Base-by-base conservation (phyloP, 441 rosid species). In the Erodium moschatum region DNA sequence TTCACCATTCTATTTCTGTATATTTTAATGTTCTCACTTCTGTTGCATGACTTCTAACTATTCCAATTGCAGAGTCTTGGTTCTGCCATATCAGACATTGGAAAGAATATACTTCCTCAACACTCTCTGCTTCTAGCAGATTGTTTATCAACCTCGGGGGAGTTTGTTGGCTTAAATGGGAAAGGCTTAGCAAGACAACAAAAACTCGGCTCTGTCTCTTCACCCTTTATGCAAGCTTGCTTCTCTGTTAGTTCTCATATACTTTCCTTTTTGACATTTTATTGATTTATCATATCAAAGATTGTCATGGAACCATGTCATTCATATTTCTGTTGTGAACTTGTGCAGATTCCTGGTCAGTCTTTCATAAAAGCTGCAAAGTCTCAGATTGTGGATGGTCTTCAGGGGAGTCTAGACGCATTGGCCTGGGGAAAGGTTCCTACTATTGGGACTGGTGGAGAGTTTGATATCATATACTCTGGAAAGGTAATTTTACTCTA, bases 201-300 rank as follows among this genome's bases (percentile, higher is more conserved):
- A 72, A 88, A 87, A 63, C 80, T 71, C 24, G 86, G 89, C 54
- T 86, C 89, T 44, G 82, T 82, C 0, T 63, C 82, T 46, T 85
- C 98, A 21, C 94, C 98, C 9, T 89, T 91, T 70, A 80, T 85
- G 82, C 98, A 87, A 86, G 98, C 97, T 1, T 89, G 96, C 84
- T 92, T 96, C 77, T 87, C 96, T 62, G 99, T 92, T 62, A 81
- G 89, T 82, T 73, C 61, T 75, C 35, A 40, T 33, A 20, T 65
- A 21, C 54, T 66, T 68, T 46, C 71, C 5, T 4, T 71, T 71
- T 61, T 54, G 12, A 20, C 21, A 20, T 48, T 63, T 61, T 68
- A 16, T 12, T 6, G 42, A 38, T 63, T 27, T 63, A 63, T 29
- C 40, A 63, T 29, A 66, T 20, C 60, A 15, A 52, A 52, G 20